A percentile compares a stretch with the other conserved stretches of the same genome.
phyloP scores from a whole-genome alignment of 2,329 filamentous ascomycete species.

The Fusarium longipes region DNA sequence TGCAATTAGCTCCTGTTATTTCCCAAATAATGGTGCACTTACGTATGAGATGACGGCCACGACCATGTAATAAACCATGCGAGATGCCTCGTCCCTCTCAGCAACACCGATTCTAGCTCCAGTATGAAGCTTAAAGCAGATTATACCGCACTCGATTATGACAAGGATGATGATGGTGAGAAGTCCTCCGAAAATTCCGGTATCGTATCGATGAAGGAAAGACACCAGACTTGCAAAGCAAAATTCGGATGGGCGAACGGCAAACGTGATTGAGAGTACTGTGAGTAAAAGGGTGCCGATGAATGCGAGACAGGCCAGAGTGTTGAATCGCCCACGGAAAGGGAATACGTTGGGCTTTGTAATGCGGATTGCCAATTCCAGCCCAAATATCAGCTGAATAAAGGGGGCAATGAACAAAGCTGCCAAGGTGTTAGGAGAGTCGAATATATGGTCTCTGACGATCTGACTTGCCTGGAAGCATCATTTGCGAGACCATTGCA shows the following conservation, averaged over 20 bases:
- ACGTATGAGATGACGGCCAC: slow-evolving; percentile 69
- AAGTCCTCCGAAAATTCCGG: slow-evolving; percentile 66
- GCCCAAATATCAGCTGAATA: slow-evolving; percentile 72
- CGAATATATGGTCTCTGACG: background rate
- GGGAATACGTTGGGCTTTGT: slow-evolving; percentile 67
- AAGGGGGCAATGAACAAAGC: slow-evolving; percentile 75
- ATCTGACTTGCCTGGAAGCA: slow-evolving; percentile 66
- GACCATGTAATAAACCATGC: slow-evolving; percentile 75
- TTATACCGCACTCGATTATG: slow-evolving; percentile 61
- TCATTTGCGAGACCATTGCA: slow-evolving; percentile 64
- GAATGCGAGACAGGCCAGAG: slow-evolving; percentile 65
- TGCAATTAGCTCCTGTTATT: slow-evolving; percentile 47
- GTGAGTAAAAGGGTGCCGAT: slow-evolving; percentile 63
- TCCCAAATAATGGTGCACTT: slow-evolving; percentile 44
- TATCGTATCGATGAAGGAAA: slow-evolving; percentile 72
- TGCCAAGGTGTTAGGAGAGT: slow-evolving; percentile 40
- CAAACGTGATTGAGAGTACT: slow-evolving; percentile 69
- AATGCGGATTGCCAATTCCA: slow-evolving; percentile 69
- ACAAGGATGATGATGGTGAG: slow-evolving; percentile 62
- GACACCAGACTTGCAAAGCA: slow-evolving; percentile 77
- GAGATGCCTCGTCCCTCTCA: slow-evolving; percentile 72
- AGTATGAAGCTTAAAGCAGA: slow-evolving; percentile 68
- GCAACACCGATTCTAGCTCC: slow-evolving; percentile 65
- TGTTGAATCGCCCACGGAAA: slow-evolving; percentile 68
- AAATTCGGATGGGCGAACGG: slow-evolving; percentile 65